Conservation (phyloP, 352 stramenopile species). For the Phytophthora hibernalis region DNA sequence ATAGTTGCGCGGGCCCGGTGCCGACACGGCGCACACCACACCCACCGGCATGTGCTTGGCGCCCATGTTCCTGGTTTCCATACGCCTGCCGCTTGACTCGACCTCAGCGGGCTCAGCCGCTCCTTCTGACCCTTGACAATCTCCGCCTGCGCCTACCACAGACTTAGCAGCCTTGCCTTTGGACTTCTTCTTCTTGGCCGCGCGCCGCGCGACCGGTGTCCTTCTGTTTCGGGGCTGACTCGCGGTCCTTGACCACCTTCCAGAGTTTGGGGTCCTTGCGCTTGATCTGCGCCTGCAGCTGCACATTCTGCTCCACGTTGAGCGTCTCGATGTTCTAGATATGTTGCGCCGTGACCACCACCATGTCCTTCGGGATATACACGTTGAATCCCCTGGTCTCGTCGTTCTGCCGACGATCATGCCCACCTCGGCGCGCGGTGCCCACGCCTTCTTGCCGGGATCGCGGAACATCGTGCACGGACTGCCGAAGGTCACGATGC, state of each 20-base stretch:
- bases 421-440: conserved; percentile 4
- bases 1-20: conserved; percentile 15
- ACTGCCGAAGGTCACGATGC: conserved; percentile 21
- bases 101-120: no score
- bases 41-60: neutral
- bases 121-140: no score
- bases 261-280: no score
- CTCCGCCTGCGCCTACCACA: no score
- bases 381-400: neutral
- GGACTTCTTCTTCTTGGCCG: no score
- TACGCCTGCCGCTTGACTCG: no score
- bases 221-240: no score
- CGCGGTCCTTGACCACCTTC: no score
- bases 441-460: conserved; percentile 1
- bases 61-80: neutral
- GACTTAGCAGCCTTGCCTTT: no score
- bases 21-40: neutral
- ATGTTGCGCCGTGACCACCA: neutral
- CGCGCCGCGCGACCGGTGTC: no score
- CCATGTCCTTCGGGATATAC: neutral
- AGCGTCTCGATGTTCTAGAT: neutral
- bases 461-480: conserved; percentile 10
- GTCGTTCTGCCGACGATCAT: neutral
- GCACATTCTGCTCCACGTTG: neutral
- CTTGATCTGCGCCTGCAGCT: neutral